Evolutionary conservation across 306 rosid genomes (phyloP).

Genomic region (Trifolium fragiferum): DNA sequence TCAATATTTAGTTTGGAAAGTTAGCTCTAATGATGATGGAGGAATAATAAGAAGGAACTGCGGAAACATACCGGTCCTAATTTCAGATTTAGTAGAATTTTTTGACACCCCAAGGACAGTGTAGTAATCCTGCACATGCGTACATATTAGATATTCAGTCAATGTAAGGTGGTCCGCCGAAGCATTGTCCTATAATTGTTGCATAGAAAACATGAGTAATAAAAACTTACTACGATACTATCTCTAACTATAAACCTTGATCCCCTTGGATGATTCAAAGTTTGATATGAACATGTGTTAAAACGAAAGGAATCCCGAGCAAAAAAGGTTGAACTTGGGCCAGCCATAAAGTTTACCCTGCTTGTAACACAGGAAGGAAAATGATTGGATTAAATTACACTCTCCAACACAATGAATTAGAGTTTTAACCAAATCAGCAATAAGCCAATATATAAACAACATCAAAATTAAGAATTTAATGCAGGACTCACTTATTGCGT

Average conservation of each 20-base stretch:
- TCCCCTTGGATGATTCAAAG: conserved; percentile 60
- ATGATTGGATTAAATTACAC: conserved; percentile 30
- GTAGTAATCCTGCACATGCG: conserved; percentile 78
- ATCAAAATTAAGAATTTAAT: no score
- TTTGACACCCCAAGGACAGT: conserved; percentile 90
- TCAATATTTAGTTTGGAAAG: conserved; percentile 18
- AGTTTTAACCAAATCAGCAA: no score
- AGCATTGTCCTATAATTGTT: no score
- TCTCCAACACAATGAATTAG: conserved; percentile 12
- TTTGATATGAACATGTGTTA: conserved; percentile 53
- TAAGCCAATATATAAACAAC: no score
- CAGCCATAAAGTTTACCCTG: conserved; percentile 58
- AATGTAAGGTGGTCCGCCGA: no score
- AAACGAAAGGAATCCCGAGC: conserved; percentile 61
- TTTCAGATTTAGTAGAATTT: conserved; percentile 89
- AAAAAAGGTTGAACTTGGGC: conserved; percentile 65
- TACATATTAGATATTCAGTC: conserved; percentile 36
- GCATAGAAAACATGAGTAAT: conserved; percentile 31
- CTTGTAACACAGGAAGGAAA: conserved; percentile 61
- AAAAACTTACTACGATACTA: conserved; percentile 70
- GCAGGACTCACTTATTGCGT: no score
- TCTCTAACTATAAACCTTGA: conserved; percentile 82
- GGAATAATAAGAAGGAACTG: conserved; percentile 22
- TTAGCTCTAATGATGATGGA: not conserved
- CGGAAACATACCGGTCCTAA: conserved; percentile 75